Conservation (phyloP, 1,284 basidiomycete species). For the Trichosporon sp. region DNA sequence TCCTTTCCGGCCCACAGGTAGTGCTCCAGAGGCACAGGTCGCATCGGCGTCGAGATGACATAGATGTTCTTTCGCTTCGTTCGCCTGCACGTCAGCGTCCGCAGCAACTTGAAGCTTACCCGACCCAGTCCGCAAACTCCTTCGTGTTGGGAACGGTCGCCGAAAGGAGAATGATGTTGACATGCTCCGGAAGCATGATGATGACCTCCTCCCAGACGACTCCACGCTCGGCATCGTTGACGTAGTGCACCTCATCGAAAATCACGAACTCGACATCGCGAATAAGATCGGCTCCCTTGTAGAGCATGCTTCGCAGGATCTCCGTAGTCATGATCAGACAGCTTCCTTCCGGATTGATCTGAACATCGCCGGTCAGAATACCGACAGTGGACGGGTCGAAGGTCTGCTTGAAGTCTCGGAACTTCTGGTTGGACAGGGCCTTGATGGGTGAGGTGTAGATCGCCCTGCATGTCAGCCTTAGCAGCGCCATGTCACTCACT, state of each 20-base stretch:
- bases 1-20: constrained; percentile 93
- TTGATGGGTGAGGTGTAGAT: constrained; percentile 99
- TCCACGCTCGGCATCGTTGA: constrained; percentile 98
- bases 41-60: constrained; percentile 94
- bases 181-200: constrained; percentile 96
- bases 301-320: constrained; percentile 96
- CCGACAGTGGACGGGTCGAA: constrained; percentile 91
- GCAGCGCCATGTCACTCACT: constrained; percentile 60
- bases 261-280: constrained; percentile 99
- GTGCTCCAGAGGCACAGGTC: constrained; percentile 96
- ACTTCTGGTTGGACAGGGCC: constrained; percentile 98
- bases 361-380: constrained; percentile 97
- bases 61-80: constrained; percentile 99
- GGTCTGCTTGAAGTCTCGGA: constrained; percentile 96
- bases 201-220: constrained; percentile 99
- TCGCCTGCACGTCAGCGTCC: constrained; percentile 63
- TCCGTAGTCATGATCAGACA: constrained; percentile 99
- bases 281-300: constrained; percentile 97
- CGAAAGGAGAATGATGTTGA: constrained; percentile 93
- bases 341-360: constrained; percentile 97
- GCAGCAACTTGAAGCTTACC: constrained; percentile 63
- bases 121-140: constrained; percentile 99
- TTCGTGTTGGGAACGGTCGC: constrained; percentile 98
- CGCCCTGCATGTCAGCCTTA: constrained; percentile 63
- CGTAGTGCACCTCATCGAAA: constrained; percentile 99